Base-by-base conservation (phyloP, 116 monocot genomes). In the Iris pallida region DNA sequence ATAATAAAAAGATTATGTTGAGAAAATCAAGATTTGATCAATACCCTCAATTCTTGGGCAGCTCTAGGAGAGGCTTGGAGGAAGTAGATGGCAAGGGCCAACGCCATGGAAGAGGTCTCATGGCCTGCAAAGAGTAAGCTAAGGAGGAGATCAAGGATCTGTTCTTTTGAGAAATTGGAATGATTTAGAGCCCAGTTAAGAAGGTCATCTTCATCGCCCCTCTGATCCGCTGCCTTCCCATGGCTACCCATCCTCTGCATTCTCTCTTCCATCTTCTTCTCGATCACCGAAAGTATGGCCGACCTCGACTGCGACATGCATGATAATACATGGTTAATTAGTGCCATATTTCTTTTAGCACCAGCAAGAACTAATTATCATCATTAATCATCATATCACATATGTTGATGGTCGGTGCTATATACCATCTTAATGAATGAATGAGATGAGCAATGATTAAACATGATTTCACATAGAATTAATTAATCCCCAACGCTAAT, bases 121-220 rank as follows among this genome's bases (percentile, higher is more conserved):
- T 95, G 91, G 11, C 95, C 95, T 0, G 91, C 95, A 30, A 95
- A 90, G 10, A 95, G 88, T 70, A 95, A 19, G 71, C 90, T 91
- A 16, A 95, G 78, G 14, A 95, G 65, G n/a, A 95, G 69, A 58
- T 95, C 88, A 7, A 88, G 75, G 20, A 95, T 88, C 47, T 95
- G 90, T 47, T 91, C 95, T 52, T 75, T 90, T 0, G 88, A 87
- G 0, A 98, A 83, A 57, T 80, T 76, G 17, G 92, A 80, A 42
- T 93, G 75, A 30, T 82, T 85, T 55, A 90, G 16, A 15, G 78
- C 89, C 97, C 87, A 90, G 3, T 78, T 68, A 10, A 98, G 84
- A 20, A 98, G 80, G 62, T 97, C 97, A 41, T 90, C 86, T 19
- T 85, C 73, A 47, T 73, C 77, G 0, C 8, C 42, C 4, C 55